Evolutionary conservation across 495 filamentous ascomycete species (phyloP).

Genomic region (Pseudevernia furfuracea): DNA sequence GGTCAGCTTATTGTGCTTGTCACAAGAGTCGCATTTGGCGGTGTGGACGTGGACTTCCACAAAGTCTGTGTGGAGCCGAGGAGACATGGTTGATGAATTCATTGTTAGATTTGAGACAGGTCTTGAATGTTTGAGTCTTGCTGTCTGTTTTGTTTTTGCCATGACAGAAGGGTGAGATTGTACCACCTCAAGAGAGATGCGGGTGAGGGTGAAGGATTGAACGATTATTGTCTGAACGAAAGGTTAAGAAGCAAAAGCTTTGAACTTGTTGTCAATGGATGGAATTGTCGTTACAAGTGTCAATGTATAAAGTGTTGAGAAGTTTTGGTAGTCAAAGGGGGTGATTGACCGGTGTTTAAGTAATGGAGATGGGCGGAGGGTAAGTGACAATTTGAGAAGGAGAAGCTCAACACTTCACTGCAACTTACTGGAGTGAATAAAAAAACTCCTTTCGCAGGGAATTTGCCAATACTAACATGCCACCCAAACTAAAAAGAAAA

Average conservation of each 20-base stretch:
- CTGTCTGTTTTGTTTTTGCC: background rate
- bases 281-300: background rate
- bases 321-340: background rate
- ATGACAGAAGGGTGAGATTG: background rate
- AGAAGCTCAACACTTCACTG: background rate
- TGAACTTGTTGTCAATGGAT: background rate
- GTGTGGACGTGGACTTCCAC: conserved; percentile 37
- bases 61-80: conserved; percentile 23
- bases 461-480: background rate
- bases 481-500: background rate
- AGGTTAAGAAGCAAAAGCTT: background rate
- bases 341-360: background rate
- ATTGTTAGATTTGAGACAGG: background rate
- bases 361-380: background rate
- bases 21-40: conserved; percentile 46
- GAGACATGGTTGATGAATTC: background rate
- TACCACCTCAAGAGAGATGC: background rate
- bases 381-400: background rate
- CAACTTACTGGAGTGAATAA: background rate
- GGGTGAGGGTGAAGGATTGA: background rate
- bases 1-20: conserved; percentile 36
- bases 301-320: background rate
- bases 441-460: background rate
- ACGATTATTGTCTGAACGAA: background rate
- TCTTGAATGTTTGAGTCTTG: background rate